Conservation (phyloP, 345 rosid species). For the Mangifera indica region DNA sequence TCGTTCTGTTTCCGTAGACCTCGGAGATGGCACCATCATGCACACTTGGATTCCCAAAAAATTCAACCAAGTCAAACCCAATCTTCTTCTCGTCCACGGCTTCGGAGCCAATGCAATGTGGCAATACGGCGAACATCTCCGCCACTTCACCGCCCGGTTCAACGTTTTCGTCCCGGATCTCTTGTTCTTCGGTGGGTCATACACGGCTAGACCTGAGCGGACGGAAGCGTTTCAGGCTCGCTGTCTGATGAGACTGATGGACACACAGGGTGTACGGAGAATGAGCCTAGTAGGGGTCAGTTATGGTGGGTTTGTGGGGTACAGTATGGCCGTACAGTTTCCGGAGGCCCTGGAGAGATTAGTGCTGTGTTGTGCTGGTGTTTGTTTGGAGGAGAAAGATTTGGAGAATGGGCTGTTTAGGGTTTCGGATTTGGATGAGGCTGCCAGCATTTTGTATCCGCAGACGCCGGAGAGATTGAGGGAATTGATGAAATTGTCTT, state of each 20-base stretch:
- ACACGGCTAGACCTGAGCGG: constrained; percentile 46
- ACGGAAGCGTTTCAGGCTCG: constrained; percentile 63
- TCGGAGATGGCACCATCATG: constrained; percentile 62
- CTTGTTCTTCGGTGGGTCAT: constrained; percentile 61
- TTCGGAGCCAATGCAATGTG: constrained; percentile 85
- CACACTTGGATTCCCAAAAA: constrained; percentile 70
- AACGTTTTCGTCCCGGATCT: constrained; percentile 79
- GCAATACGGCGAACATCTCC: constrained; percentile 65
- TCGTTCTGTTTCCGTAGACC: constrained; percentile 41
- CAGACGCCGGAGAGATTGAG: constrained; percentile 64
- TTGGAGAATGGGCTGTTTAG: constrained; percentile 58
- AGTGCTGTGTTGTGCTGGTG: constrained; percentile 72
- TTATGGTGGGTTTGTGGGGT: constrained; percentile 80
- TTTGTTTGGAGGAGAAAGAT: constrained; percentile 74
- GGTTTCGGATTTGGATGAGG: constrained; percentile 65
- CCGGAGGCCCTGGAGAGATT: constrained; percentile 54
- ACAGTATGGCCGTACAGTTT: constrained; percentile 62
- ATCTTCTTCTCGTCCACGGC: constrained; percentile 67
- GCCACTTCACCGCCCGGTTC: constrained; percentile 51
- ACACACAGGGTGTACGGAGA: constrained; percentile 41
- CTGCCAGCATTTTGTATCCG: constrained; percentile 57
- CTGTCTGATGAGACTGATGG: constrained; percentile 56
- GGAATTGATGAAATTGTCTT: constrained; percentile 57
- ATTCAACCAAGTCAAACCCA: constrained; percentile 37
- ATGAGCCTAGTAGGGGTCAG: constrained; percentile 69